Evolutionary conservation across 2,329 filamentous ascomycete species (phyloP), one percentile per base, ranked within the genome.

Genomic region (Cephalotrichum gorgonifer): DNA sequence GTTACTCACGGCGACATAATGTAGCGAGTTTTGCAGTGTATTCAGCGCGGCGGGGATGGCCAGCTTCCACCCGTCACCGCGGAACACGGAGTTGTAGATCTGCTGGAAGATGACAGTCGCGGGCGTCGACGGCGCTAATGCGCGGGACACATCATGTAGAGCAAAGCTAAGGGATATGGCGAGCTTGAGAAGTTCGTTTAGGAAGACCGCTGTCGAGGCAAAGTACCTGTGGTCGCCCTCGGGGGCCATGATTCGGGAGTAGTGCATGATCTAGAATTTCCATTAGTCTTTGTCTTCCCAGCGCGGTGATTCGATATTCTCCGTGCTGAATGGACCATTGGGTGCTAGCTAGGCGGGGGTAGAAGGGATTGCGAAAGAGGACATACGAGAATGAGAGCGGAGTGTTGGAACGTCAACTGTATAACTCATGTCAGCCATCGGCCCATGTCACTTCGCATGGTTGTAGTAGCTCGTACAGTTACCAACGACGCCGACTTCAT

Each of bases 131-230:
- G 88, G 81, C 6, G 88, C 85, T 8, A 88, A 74, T 8, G 79
- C 85, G 57, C 79, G 76, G 17, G 89, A 91, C 48, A 88, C 83
- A 57, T 96, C 90, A 71, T 94, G 88, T 45, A 96, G 76, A 43
- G 88, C 86, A 63, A 96, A 84, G 6, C 86, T 88, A 39, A 96
- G 72, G 57, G 87, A 94, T 49, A 97, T 81, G 33, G 83, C 79
- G 30, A 97, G 77, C 67, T 97, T 97, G 58, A 96, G 78, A 43
- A 95, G 77, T 68, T 98, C 93, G 65, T 90, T 93, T 54, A 97
- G 75, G 63, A 97, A 88, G 49, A 98, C 88, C 41, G 91, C 90
- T 9, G 93, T 97, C 39, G 90, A 96, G 35, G 91, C 84, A 58
- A 93, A 88, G 67, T 96, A 97, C 62, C 90, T 84, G 61, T 90